Percentiles rank a stretch among this genome's conserved stretches.
phyloP scores from a whole-genome alignment of 2,329 filamentous ascomycete genomes.

The Alternaria sp. region DNA sequence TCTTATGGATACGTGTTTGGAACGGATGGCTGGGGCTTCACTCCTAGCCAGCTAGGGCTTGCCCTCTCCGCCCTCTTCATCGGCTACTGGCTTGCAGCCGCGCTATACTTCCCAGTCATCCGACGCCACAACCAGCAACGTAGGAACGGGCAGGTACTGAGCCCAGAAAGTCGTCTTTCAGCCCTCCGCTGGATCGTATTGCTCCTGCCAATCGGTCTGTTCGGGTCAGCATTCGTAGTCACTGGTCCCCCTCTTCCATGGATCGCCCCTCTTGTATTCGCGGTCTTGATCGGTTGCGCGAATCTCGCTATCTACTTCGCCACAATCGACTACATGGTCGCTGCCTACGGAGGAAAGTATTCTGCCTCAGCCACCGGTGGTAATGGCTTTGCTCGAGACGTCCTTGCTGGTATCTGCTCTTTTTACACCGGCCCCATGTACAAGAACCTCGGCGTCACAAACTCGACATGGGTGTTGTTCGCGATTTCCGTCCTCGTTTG shows the following conservation, averaged over 20 bases:
- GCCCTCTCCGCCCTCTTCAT: slow-evolving; percentile 67
- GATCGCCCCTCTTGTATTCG: slow-evolving; percentile 64
- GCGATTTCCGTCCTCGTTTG: slow-evolving; percentile 59
- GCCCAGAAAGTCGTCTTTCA: slow-evolving; percentile 71
- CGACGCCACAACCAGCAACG: slow-evolving; percentile 57
- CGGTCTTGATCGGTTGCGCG: slow-evolving; percentile 69
- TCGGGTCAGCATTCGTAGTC: slow-evolving; percentile 69
- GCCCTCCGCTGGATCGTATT: slow-evolving; percentile 70
- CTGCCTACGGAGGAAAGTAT: slow-evolving; percentile 72
- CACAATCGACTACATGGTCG: slow-evolving; percentile 81
- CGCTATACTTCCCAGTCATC: slow-evolving; percentile 64
- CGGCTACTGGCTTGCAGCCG: slow-evolving; percentile 70
- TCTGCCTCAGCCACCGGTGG: slow-evolving; percentile 78
- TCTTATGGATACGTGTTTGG: slow-evolving; percentile 72
- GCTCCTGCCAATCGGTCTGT: slow-evolving; percentile 70
- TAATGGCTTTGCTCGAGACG: slow-evolving; percentile 77
- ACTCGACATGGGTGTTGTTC: slow-evolving; percentile 56
- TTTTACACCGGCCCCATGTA: slow-evolving; percentile 58
- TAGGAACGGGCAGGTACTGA: slow-evolving; percentile 57
- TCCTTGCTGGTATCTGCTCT: slow-evolving; percentile 75
- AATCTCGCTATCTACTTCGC: slow-evolving; percentile 77
- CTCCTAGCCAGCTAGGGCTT: slow-evolving; percentile 64
- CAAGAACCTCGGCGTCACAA: slow-evolving; percentile 37
- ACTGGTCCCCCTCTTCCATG: slow-evolving; percentile 69
- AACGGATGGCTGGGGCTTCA: slow-evolving; percentile 67